Base-by-base conservation (phyloP, 495 filamentous ascomycete genomes). In the Patellaria atrata region DNA sequence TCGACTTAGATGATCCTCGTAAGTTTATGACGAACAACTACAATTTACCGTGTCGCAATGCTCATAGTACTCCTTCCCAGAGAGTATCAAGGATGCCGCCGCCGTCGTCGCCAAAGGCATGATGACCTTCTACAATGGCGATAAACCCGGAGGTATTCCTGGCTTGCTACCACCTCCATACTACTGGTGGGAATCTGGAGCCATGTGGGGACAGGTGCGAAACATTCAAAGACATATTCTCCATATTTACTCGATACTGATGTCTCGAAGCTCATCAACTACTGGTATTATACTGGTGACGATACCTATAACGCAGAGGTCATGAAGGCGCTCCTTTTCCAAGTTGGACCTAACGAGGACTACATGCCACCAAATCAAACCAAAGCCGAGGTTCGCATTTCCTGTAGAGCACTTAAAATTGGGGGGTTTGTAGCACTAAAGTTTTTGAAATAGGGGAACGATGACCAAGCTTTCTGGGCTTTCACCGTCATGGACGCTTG, bases 381-480 rank as follows among this genome's bases (percentile, higher is more conserved):
- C 16, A 67, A 73, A 38, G 75, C 77, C 0, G 26, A 39, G 36
- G 53, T 46, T 24, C 9, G 5, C 30, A 29, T 4, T 38, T 20
- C 16, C 9, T 22, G 28, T 20, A 7, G 22, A 2, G 12, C 9
- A 8, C 5, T 15, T 36, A 17, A 39, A n/a, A n/a, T n/a, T n/a
- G n/a, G n/a, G n/a, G n/a, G n/a, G n/a, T n/a, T n/a, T n/a, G n/a
- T n/a, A n/a, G n/a, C n/a, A n/a, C n/a, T n/a, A n/a, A n/a, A n/a
- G n/a, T n/a, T n/a, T n/a, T n/a, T n/a, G n/a, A n/a, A n/a, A n/a
- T 17, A 45, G 33, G 80, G 83, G 32, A 91, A 91, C 53, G 82
- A 91, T 45, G 82, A 91, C 50, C 83, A 89, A 49, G 75, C 67
- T 0, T 92, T 92, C 50, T 92, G 83, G 83, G 83, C 65, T 20